Evolutionary conservation across 2,329 filamentous ascomycete species (phyloP).

Genomic region (Venturia carpophila): DNA sequence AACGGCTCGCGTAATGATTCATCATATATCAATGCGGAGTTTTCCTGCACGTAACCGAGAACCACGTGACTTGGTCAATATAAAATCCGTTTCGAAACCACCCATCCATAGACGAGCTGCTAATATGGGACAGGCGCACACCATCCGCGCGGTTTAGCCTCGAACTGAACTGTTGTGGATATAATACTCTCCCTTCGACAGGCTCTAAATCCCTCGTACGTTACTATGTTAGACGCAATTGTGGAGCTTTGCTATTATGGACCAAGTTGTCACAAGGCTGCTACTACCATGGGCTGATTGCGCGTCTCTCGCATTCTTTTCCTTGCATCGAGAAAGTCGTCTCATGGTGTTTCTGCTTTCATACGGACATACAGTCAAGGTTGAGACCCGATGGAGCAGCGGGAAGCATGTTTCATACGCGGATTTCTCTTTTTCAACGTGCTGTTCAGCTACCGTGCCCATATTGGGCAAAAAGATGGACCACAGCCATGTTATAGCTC

Average conservation of each 20-base stretch:
- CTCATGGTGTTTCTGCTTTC: not conserved
- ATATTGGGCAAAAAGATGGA: not conserved
- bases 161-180: not conserved
- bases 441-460: not conserved
- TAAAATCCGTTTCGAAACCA: not conserved
- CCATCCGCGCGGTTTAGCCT: not conserved
- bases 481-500: not conserved
- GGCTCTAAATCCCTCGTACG: not conserved
- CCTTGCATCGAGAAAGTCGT: not conserved
- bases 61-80: not conserved
- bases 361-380: not conserved
- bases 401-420: not conserved
- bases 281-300: too few species aligned
- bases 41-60: not conserved
- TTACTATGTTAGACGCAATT: not conserved
- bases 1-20: not conserved
- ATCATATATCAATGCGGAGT: not conserved
- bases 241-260: not conserved
- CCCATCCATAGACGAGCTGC: not conserved
- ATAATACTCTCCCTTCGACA: not conserved
- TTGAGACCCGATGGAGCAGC: not conserved
- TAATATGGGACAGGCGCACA: not conserved
- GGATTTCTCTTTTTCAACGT: not conserved
- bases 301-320: not conserved
- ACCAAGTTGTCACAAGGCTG: too few species aligned